Base-by-base conservation (phyloP, 2,329 filamentous ascomycete genomes). In the Cladosporium sp. region DNA sequence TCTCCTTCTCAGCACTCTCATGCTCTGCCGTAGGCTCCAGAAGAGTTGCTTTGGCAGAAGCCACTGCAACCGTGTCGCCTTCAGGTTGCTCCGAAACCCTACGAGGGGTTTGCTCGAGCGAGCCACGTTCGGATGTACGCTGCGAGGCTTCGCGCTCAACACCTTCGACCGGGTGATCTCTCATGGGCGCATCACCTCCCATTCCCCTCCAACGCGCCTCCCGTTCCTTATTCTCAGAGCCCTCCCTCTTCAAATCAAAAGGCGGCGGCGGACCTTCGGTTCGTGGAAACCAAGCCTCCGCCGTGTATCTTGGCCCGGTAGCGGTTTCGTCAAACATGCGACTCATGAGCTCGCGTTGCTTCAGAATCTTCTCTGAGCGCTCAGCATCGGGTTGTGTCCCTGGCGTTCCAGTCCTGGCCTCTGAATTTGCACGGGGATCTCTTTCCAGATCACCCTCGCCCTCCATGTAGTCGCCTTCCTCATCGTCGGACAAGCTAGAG, bases 321-420 rank as follows among this genome's bases (percentile, higher is more conserved):
- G 20, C 22, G 15, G 12, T 32, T 12, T 44, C 40, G 22, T 30
- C 27, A 32, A 66, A 65, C 30, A 67, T 62, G 51, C 57, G 60
- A 15, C 55, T 59, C 63, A 67, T 66, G 13, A 65, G 53, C 34
- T 62, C 60, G 19, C 56, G 56, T 42, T 66, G 63, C 18, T 42
- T 15, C 37, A 40, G 9, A 22, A 52, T 7, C 13, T 32, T 27
- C 17, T 52, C 50, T 5, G 42, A 45, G 9, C 17, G 37, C 29
- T 52, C 50, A 2, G 36, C 43, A 7, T 52, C 50, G 15, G 38
- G 40, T 3, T 32, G 40, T 19, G 39, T 43, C 7, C 34, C 34
- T 2, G 44, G 44, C 8, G 44, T 47, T 15, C 29, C 30, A 4
- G 38, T 48, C 34, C 48, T 44, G 5, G 38, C 24, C n/a, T 43